A percentile compares a stretch with the other conserved stretches of the same genome.
phyloP scores from a whole-genome alignment of 2,329 filamentous ascomycete species.

The Fusarium oxysporum region DNA sequence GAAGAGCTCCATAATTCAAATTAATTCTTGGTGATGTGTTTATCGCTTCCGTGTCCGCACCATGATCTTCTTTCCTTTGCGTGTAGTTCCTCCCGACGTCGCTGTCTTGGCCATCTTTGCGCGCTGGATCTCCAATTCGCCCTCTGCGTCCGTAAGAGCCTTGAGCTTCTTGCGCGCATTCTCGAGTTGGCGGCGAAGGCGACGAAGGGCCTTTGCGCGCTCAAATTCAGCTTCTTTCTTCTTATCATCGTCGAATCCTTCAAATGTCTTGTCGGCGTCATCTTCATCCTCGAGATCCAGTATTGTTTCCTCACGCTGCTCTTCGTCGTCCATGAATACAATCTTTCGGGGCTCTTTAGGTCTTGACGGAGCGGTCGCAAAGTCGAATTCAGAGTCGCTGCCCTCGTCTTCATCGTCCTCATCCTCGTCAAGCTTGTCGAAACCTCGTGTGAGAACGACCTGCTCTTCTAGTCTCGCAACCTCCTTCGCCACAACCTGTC shows the following conservation, averaged over 20 bases:
- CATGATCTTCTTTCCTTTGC: constrained; percentile 71
- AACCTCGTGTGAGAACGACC: constrained; percentile 57
- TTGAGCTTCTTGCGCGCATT: constrained; percentile 65
- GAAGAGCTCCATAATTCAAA: not conserved
- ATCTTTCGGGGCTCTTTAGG: constrained; percentile 59
- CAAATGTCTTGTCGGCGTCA: constrained; percentile 44
- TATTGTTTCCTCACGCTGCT: constrained; percentile 50
- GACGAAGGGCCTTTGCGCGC: constrained; percentile 57
- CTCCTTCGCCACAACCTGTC: constrained; percentile 70
- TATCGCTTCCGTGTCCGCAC: constrained; percentile 71
- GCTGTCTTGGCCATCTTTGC: constrained; percentile 74
- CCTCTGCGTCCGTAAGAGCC: constrained; percentile 66
- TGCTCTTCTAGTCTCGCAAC: constrained; percentile 66
- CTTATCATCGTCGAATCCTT: constrained; percentile 34
- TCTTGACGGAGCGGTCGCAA: constrained; percentile 45
- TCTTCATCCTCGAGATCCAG: constrained; percentile 49
- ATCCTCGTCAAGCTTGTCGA: constrained; percentile 52
- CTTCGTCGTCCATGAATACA: constrained; percentile 60
- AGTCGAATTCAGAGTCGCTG: constrained; percentile 50
- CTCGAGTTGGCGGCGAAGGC: constrained; percentile 62
- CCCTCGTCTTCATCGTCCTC: constrained; percentile 49
- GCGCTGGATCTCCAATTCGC: constrained; percentile 67
- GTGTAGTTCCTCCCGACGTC: constrained; percentile 69
- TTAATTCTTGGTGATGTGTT: not conserved
- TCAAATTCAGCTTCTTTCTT: constrained; percentile 51